These are phyloP conservation scores for Euclidium syriacum DNA, from an alignment of 345 rosid species.

Conservation along the genomic window DNA sequence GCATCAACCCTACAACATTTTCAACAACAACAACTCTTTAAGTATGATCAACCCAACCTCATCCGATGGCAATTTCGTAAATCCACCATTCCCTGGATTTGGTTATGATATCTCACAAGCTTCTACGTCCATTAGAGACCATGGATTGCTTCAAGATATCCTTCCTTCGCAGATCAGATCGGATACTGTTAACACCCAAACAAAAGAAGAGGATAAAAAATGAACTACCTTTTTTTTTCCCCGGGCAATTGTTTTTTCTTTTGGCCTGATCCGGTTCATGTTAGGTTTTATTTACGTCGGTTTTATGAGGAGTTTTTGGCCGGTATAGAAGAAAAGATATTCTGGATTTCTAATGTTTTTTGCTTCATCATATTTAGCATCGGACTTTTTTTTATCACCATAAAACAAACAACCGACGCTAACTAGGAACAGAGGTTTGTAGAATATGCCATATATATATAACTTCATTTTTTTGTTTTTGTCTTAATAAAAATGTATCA, in stretches of 20 bases:
- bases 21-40: constrained; percentile 18
- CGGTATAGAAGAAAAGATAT: constrained; percentile 15
- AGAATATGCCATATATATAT: constrained; percentile 22
- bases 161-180: constrained; percentile 66
- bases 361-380: constrained; percentile 20
- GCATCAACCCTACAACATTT: constrained; percentile 33
- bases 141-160: constrained; percentile 92
- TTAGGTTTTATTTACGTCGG: no score
- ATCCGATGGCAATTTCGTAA: not conserved
- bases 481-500: not conserved
- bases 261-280: constrained; percentile 14
- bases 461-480: constrained; percentile 11
- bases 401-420: constrained; percentile 17
- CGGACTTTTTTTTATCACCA: constrained; percentile 9
- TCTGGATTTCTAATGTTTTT: constrained; percentile 9
- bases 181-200: constrained; percentile 2
- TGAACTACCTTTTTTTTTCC: not conserved
- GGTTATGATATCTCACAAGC: constrained; percentile 26
- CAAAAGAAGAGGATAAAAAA: constrained; percentile 19
- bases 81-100: constrained; percentile 27
- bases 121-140: constrained; percentile 42
- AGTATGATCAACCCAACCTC: constrained; percentile 19
- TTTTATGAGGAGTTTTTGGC: constrained; percentile 21
- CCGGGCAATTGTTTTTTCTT: constrained; percentile 9
- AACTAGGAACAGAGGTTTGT: constrained; percentile 23